phyloP scores from a whole-genome alignment of 1,284 basidiomycete genomes.

The Puccinia brachypodii region DNA sequence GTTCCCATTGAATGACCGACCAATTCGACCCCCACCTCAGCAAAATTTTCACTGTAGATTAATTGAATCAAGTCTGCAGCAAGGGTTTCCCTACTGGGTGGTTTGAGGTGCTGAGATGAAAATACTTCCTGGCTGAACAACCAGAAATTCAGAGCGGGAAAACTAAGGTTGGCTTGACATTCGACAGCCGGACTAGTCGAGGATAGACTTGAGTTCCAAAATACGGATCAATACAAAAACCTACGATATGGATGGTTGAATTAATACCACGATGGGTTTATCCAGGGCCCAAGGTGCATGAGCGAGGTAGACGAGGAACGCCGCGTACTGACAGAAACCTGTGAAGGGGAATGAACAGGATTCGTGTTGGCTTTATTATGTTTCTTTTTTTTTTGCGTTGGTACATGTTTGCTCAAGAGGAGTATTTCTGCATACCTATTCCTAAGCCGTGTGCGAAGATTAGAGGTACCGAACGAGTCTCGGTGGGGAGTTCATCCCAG shows the following conservation, averaged over 20 bases:
- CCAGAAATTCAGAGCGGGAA: background rate
- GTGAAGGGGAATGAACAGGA: background rate
- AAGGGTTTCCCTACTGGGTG: slow-evolving; percentile 53
- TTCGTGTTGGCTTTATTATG: too few relatives aligned
- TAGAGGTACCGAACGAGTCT: slow-evolving; percentile 48
- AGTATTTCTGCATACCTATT: slow-evolving; percentile 15
- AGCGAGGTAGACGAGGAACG: slow-evolving; percentile 19
- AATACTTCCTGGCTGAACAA: slow-evolving; percentile 52
- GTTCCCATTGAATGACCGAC: slow-evolving; percentile 56
- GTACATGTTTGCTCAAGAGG: background rate
- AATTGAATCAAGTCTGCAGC: slow-evolving; percentile 51
- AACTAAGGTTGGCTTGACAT: background rate
- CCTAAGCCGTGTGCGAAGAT: slow-evolving; percentile 46
- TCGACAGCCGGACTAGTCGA: background rate
- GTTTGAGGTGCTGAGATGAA: slow-evolving; percentile 52
- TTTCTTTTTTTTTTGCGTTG: background rate
- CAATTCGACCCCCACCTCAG: slow-evolving; percentile 51
- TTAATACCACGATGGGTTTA: slow-evolving; percentile 54
- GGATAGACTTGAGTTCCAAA: background rate
- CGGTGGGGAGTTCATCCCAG: slow-evolving; percentile 40
- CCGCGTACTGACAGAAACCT: slow-evolving; percentile 34
- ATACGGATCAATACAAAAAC: background rate
- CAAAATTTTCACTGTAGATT: slow-evolving; percentile 50
- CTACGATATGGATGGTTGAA: slow-evolving; percentile 54
- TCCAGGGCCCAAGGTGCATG: slow-evolving; percentile 39